phyloP scores from a whole-genome alignment of 2,329 filamentous ascomycete genomes.

The Amesomyces nigricolor region DNA sequence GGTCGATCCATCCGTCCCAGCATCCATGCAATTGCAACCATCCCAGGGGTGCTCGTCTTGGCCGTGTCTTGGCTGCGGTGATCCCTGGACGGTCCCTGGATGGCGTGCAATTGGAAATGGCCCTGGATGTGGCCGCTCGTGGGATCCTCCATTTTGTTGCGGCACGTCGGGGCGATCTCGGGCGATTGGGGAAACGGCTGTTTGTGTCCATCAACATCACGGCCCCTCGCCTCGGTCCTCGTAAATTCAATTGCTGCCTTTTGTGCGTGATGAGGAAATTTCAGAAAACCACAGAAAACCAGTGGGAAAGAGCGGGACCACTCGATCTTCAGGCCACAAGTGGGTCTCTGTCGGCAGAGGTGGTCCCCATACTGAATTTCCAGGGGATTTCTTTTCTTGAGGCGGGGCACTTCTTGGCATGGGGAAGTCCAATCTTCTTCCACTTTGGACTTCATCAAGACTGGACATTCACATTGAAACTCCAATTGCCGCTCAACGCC shows the following conservation, averaged over 20 bases:
- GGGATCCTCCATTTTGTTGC: neutral
- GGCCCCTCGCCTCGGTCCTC: too few species aligned
- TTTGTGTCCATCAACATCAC: too few species aligned
- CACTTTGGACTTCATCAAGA: too few species aligned
- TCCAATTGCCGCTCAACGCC: too few species aligned
- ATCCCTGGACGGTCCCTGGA: neutral
- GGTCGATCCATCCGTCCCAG: slow-evolving; percentile 12
- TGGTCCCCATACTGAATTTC: neutral
- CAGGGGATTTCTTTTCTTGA: too few species aligned
- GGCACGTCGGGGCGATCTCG: neutral
- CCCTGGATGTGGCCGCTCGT: too few species aligned
- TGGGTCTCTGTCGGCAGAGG: slow-evolving; percentile 1
- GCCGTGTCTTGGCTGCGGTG: slow-evolving; percentile 1
- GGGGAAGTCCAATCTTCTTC: neutral
- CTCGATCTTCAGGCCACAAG: neutral
- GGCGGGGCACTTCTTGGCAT: neutral
- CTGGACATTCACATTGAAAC: too few species aligned
- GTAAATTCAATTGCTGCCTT: too few species aligned
- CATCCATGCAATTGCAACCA: neutral
- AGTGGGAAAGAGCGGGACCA: too few species aligned
- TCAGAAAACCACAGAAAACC: neutral
- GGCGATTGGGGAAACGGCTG: too few species aligned
- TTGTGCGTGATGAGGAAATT: neutral
- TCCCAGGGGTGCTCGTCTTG: neutral
- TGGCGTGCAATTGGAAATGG: neutral